A percentile compares a stretch with the other conserved stretches of the same genome.
Conservation (phyloP, 805 yeast genomes). For the Candida broadrunensis region DNA sequence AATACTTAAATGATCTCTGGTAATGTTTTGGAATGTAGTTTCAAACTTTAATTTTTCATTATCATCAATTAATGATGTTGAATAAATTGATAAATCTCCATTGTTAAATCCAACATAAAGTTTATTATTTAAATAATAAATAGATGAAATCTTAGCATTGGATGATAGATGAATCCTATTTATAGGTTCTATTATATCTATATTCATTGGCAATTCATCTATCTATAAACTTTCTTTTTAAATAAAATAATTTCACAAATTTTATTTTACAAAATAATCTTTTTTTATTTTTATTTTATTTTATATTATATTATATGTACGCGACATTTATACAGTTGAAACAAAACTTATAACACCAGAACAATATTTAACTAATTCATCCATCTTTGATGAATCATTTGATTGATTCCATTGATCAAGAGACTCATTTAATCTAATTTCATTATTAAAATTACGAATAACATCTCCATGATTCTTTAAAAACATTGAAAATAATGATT, state of each 20-base stretch:
- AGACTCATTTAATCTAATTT: slow-evolving; percentile 40
- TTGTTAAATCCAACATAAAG: slow-evolving; percentile 31
- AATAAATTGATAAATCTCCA: slow-evolving; percentile 31
- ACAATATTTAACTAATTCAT: slow-evolving; percentile 71
- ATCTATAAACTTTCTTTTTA: not conserved
- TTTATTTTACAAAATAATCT: not conserved
- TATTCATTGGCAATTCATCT: slow-evolving; percentile 23
- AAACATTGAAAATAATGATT: slow-evolving; percentile 75
- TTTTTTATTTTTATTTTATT: not conserved
- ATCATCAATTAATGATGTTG: slow-evolving; percentile 7
- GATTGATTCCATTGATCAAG: slow-evolving; percentile 48
- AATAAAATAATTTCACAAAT: too few relatives aligned
- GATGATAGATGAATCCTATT: slow-evolving; percentile 29
- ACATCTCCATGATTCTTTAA: slow-evolving; percentile 83
- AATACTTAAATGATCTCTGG: slow-evolving; percentile 10
- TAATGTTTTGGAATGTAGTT: slow-evolving; percentile 13
- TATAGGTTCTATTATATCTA: slow-evolving; percentile 36
- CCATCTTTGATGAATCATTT: slow-evolving; percentile 49
- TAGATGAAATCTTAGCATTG: slow-evolving; percentile 19
- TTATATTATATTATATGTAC: too few relatives aligned
- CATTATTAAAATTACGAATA: slow-evolving; percentile 38
- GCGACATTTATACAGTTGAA: slow-evolving; percentile 29
- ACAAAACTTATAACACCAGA: slow-evolving; percentile 73
- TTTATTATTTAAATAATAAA: slow-evolving; percentile 14
- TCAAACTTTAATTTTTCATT: slow-evolving; percentile 16